These are phyloP conservation scores for Metarhizium humberi DNA, from an alignment of 2,329 filamentous ascomycete genomes.

Conservation along the genomic window DNA sequence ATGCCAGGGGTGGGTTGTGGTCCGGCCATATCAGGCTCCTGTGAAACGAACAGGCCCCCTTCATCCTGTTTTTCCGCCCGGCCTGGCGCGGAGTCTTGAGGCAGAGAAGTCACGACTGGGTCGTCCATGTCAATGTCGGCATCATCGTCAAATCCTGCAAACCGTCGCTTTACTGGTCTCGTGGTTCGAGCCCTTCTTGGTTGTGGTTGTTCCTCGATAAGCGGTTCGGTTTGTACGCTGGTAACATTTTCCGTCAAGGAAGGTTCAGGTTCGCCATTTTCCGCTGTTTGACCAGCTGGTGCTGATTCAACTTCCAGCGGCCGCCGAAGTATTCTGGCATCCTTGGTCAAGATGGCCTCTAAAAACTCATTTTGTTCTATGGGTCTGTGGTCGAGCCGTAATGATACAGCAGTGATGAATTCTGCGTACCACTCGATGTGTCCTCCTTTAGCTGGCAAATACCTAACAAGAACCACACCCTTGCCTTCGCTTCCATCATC, in stretches of 20 bases:
- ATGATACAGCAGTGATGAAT: conserved; percentile 60
- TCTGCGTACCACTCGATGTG: conserved; percentile 56
- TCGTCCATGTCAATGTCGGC: conserved; percentile 28
- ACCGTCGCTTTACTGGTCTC: conserved; percentile 43
- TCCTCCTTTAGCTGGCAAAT: conserved; percentile 48
- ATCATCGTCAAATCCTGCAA: conserved; percentile 60
- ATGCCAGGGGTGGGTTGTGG: conserved; percentile 13
- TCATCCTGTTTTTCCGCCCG: conserved; percentile 20
- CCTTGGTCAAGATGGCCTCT: conserved; percentile 75
- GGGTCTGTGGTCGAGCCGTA: conserved; percentile 67
- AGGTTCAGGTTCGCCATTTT: conserved; percentile 1
- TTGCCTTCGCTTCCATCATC: conserved; percentile 54
- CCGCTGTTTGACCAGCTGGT: conserved; percentile 11
- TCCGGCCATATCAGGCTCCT: conserved; percentile 24
- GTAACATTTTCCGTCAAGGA: conserved; percentile 4
- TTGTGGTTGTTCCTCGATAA: neutral
- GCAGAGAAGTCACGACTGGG: conserved; percentile 4
- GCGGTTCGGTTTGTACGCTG: conserved; percentile 5
- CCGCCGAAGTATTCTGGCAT: conserved; percentile 62
- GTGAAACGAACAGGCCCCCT: conserved; percentile 48
- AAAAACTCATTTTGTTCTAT: conserved; percentile 88
- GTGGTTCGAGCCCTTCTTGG: conserved; percentile 17
- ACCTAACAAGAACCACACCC: conserved; percentile 72
- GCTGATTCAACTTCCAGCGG: conserved; percentile 45
- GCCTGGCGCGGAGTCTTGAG: conserved; percentile 2